These are phyloP conservation scores for Globisporangium cederbergense DNA, from an alignment of 352 stramenopile genomes.

Conservation along the genomic window DNA sequence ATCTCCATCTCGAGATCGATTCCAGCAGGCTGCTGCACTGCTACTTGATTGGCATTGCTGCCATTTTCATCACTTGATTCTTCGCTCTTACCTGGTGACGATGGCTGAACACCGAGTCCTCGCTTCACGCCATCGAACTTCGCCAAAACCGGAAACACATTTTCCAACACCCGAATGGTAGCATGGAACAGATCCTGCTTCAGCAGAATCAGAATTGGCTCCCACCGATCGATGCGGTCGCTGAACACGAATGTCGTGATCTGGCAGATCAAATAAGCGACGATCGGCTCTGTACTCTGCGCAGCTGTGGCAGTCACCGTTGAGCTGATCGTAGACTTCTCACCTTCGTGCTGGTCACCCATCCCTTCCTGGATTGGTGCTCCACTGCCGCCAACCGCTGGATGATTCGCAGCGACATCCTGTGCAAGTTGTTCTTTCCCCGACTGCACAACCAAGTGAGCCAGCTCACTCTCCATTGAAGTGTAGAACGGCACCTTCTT, in stretches of 20 bases:
- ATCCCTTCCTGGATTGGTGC: conserved; percentile 27
- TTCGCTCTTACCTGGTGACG: conserved; percentile 12
- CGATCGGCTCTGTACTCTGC: conserved; percentile 73
- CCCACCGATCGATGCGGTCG: conserved; percentile 77
- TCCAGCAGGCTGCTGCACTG: not conserved
- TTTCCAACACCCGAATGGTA: conserved; percentile 69
- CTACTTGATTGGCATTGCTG: not conserved
- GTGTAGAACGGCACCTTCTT: conserved; percentile 54
- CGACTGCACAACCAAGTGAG: conserved; percentile 15
- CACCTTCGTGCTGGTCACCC: not conserved
- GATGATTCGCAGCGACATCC: conserved; percentile 3
- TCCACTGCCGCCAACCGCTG: conserved; percentile 24
- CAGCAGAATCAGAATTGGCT: conserved; percentile 70
- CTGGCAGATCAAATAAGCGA: conserved; percentile 85
- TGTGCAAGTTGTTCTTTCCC: conserved; percentile 1
- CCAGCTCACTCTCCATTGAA: conserved; percentile 39
- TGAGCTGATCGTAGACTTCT: conserved; percentile 17
- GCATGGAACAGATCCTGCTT: conserved; percentile 61
- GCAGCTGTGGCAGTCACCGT: conserved; percentile 40
- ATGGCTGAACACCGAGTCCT: conserved; percentile 17
- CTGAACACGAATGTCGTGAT: conserved; percentile 41
- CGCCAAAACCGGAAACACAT: conserved; percentile 64
- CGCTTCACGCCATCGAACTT: conserved; percentile 44
- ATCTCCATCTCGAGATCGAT: conserved; percentile 53
- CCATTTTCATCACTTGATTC: conserved; percentile 5